Conservation (phyloP, 148 eudicot genomes). For the Spergularia marina region DNA sequence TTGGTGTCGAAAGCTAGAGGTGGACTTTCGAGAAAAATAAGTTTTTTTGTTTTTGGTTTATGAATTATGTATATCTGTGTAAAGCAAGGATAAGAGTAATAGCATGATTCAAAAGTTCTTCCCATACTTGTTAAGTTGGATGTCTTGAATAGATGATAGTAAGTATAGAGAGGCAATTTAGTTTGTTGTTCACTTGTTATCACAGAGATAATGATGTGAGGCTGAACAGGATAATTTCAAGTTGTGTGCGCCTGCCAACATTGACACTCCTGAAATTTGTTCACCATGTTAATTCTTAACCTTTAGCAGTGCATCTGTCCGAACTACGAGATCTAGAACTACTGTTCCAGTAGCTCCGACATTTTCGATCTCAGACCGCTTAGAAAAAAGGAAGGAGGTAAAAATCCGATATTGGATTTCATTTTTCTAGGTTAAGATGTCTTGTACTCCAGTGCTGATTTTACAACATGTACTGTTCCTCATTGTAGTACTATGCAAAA, state of each 20-base stretch:
- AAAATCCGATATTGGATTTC: not conserved
- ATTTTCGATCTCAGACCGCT: conserved; percentile 51
- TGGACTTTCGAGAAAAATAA: too few species aligned
- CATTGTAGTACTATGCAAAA: conserved; percentile 64
- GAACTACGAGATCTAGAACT: conserved; percentile 56
- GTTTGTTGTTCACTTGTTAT: too few species aligned
- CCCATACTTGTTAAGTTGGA: too few species aligned
- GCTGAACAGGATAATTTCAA: too few species aligned
- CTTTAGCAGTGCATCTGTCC: conserved; percentile 55
- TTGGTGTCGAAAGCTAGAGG: not conserved
- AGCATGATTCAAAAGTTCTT: too few species aligned
- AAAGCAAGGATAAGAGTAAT: too few species aligned
- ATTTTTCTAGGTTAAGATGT: not conserved
- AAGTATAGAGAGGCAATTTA: too few species aligned
- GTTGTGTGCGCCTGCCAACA: not conserved
- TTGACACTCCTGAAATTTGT: not conserved
- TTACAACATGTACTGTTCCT: conserved; percentile 4
- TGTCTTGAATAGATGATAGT: too few species aligned
- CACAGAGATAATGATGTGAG: too few species aligned
- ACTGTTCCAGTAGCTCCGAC: conserved; percentile 82
- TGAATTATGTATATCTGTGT: not conserved
- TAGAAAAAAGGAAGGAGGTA: conserved; percentile 86
- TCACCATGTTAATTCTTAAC: conserved; percentile 42
- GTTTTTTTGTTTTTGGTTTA: not conserved
- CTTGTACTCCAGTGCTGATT: conserved; percentile 1